A percentile compares a stretch with the other conserved stretches of the same genome.
phyloP scores from a whole-genome alignment of 805 yeast genomes.

The Clavispora phyllophila region DNA sequence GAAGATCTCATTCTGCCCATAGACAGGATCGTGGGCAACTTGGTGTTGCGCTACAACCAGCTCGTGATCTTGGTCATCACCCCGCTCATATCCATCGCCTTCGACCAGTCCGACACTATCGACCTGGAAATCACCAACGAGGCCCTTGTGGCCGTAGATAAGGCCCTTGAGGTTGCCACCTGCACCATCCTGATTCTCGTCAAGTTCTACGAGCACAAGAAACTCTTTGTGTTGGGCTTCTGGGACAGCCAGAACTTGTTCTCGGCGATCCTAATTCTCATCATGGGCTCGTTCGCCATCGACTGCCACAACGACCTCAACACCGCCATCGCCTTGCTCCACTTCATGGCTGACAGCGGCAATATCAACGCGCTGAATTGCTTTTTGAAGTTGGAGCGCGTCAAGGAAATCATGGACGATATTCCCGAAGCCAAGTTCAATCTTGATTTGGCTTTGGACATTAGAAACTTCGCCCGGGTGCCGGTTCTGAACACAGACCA shows the following conservation, averaged over 20 bases:
- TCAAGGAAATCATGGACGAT: constrained; percentile 18
- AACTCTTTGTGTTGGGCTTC: constrained; percentile 31
- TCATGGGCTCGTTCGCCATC: constrained; percentile 18
- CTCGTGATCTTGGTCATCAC: constrained; percentile 27
- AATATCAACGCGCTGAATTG: constrained; percentile 33
- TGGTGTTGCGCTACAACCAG: constrained; percentile 33
- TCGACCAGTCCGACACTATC: constrained; percentile 18
- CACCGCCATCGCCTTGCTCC: constrained; percentile 23
- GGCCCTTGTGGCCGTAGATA: constrained; percentile 24
- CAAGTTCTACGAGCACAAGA: constrained; percentile 23
- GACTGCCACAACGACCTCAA: constrained; percentile 1
- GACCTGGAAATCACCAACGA: constrained; percentile 19
- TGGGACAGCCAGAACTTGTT: constrained; percentile 39
- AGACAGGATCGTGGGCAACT: constrained; percentile 28
- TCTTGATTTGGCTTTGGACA: constrained; percentile 18
- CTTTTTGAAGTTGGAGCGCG: constrained; percentile 24
- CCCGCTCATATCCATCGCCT: constrained; percentile 31
- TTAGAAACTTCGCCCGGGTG: constrained; percentile 4
- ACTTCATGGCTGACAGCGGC: constrained; percentile 28
- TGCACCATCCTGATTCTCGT: constrained; percentile 26
- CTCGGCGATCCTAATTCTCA: constrained; percentile 25
- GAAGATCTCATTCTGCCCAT: constrained; percentile 16
- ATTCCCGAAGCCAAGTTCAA: constrained; percentile 20
- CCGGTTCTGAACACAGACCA: neutral
- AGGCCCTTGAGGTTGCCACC: constrained; percentile 25